Conservation (phyloP, 192 early-diverging fungal species). For the Backusella psychrophila region DNA sequence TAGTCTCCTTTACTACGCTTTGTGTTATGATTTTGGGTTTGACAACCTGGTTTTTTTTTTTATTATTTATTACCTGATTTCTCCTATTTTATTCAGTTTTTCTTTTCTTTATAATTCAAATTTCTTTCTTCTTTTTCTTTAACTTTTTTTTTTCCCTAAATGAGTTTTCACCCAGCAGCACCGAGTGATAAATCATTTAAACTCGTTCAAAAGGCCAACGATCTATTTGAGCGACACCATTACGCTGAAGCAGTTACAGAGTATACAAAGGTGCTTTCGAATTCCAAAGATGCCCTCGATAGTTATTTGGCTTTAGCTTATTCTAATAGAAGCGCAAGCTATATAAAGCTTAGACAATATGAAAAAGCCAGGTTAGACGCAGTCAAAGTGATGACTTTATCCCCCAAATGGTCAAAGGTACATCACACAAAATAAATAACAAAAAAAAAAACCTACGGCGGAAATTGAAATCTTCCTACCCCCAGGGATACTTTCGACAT, state of each 20-base stretch:
- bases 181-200: conserved; percentile 30
- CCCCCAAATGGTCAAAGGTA: conserved; percentile 40
- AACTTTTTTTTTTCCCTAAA: neutral
- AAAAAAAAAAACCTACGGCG: conserved; percentile 6
- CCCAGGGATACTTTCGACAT: conserved; percentile 59
- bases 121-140: conserved; percentile 4
- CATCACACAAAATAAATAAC: neutral
- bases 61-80: neutral
- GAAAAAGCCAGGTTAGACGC: conserved; percentile 21
- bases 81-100: neutral
- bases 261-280: conserved; percentile 33
- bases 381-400: conserved; percentile 29
- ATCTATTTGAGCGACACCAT: conserved; percentile 48
- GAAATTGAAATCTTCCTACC: conserved; percentile 36
- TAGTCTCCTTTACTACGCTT: neutral
- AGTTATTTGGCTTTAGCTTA: conserved; percentile 40
- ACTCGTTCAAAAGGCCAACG: conserved; percentile 43
- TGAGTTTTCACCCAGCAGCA: conserved; percentile 14
- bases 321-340: conserved; percentile 39
- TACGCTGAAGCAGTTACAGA: conserved; percentile 50
- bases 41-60: neutral
- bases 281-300: conserved; percentile 29
- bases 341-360: conserved; percentile 14
- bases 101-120: neutral
- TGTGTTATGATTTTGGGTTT: neutral